Evolutionary conservation across 768 basidiomycete genomes (phyloP), one percentile per base, ranked within the genome.

Genomic region (Lactarius hatsudake): DNA sequence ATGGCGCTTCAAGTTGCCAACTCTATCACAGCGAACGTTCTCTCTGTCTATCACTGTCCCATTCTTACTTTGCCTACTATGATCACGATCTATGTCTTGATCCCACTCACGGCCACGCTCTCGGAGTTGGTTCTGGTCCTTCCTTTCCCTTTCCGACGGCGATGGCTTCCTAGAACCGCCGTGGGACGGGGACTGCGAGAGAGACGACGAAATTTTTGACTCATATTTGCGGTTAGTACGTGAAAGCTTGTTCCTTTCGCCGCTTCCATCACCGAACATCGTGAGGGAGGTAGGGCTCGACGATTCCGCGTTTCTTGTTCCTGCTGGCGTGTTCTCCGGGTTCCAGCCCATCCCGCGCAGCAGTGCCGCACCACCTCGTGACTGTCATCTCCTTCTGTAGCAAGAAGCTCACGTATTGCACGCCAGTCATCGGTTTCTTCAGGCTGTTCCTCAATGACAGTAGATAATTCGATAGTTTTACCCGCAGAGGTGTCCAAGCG

Each of bases 271-370:
- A 65, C 93, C 89, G 5, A 85, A 82, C 0, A 84, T 81, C 97
- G 83, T 3, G 91, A 80, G 62, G 83, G 79, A 0, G 97, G 97
- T 0, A 95, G 1, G 95, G 89, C 71, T 93, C 86, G 2, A 85
- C 81, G 20, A 86, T 74, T 1, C 87, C 90, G 68, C 84, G 80
- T 63, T 76, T 76, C 66, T 70, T 87, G 48, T 84, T 81, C 42
- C 28, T 43, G 28, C 87, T 82, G 4, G 91, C 91, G 9, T 88
- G 86, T 5, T 83, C 84, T 1, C 91, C 90, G 54, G 90, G 87
- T 66, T 91, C 91, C 94, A 97, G 2, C 96, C 95, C 96, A 98
- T 98, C 0, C 96, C 95, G 57, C 94, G 84, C 6, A 97, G 81
- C 71, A 98, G 84, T 5, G 96, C 96, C 6, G 91, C 88, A 8